phyloP scores from a whole-genome alignment of 768 basidiomycete genomes.

The Tulasnella sp. region DNA sequence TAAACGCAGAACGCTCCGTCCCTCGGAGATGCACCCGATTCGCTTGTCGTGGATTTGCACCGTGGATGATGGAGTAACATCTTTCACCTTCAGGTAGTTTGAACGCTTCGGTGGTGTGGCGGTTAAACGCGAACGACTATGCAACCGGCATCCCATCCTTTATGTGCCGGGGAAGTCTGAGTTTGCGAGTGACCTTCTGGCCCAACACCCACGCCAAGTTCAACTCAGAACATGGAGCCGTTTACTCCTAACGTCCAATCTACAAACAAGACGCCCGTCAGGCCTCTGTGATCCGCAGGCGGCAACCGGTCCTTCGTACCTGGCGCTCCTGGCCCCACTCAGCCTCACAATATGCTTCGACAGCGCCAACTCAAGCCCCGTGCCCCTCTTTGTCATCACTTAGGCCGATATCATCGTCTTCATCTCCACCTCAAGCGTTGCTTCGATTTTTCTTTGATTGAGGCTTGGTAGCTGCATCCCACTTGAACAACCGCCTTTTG shows the following conservation, averaged over 20 bases:
- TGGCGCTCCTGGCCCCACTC: no score
- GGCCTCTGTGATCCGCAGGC: neutral
- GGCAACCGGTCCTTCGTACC: slow-evolving; percentile 20
- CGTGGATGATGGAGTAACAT: slow-evolving; percentile 12
- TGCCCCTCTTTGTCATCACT: neutral
- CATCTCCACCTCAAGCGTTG: slow-evolving; percentile 51
- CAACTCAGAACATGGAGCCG: slow-evolving; percentile 28
- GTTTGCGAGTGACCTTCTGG: slow-evolving; percentile 12
- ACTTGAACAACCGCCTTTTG: slow-evolving; percentile 53
- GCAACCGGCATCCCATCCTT: slow-evolving; percentile 8
- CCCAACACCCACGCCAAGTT: slow-evolving; percentile 26
- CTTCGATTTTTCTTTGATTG: slow-evolving; percentile 28
- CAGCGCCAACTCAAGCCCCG: no score
- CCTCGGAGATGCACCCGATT: neutral
- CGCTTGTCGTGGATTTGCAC: neutral
- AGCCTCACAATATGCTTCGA: no score
- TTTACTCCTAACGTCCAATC: slow-evolving; percentile 32
- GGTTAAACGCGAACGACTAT: neutral
- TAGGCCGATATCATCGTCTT: slow-evolving; percentile 59
- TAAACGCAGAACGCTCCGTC: slow-evolving; percentile 60
- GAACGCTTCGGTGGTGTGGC: neutral
- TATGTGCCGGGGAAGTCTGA: neutral
- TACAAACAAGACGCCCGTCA: slow-evolving; percentile 22
- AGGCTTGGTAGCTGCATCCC: slow-evolving; percentile 27
- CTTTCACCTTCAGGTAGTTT: slow-evolving; percentile 3